Evolutionary conservation across 2,329 filamentous ascomycete species (phyloP), one percentile per base, ranked within the genome.

Genomic region (Magnaporthiopsis incrustans): DNA sequence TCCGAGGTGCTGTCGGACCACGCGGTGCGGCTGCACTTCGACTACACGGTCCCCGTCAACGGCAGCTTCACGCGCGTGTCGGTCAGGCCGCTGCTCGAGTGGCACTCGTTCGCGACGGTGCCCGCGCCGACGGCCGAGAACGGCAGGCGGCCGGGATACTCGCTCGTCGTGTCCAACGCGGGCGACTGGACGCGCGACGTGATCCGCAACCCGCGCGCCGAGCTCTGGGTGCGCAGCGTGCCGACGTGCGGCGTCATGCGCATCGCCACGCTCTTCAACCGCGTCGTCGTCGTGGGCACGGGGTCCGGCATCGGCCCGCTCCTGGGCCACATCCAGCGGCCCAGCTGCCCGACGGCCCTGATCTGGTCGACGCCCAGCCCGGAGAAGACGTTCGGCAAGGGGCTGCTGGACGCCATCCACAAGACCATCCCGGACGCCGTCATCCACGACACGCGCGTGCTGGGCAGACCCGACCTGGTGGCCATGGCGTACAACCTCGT

Each of bases 51-150:
- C n/a, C 78, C 81, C 26, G 72, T 73, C 25, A 76, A 78, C 57
- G 77, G 81, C 65, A 77, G 79, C 61, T 79, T 79, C 38, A 77
- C 83, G 57, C 79, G 82, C 60, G 74, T 87, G 11, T 79, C 83
- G 6, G 77, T 79, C 62, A 76, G 77, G 35, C 84, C 84, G 0
- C 73, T 86, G 57, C 73, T 78, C 15, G 85, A 89, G 73, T 86
- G 83, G 79, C 86, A 89, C 72, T 77, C 81, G 11, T 89, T 89
- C 70, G 85, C 85, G 22, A 83, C 82, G 0, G 85, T 88, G 65
- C 80, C 83, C 0, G 78, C 81, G 65, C 75, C 78, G 3, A 69
- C 62, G 18, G 57, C 59, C 32, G 32, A 25, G 50, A n/a, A 59
- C 50, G 32, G 64, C 38, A 12, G 64, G 25, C 61, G 53, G 5